These are phyloP conservation scores for Blastobotrys raffinosifermentans DNA, from an alignment of 1,139 yeast genomes.

Conservation along the genomic window DNA sequence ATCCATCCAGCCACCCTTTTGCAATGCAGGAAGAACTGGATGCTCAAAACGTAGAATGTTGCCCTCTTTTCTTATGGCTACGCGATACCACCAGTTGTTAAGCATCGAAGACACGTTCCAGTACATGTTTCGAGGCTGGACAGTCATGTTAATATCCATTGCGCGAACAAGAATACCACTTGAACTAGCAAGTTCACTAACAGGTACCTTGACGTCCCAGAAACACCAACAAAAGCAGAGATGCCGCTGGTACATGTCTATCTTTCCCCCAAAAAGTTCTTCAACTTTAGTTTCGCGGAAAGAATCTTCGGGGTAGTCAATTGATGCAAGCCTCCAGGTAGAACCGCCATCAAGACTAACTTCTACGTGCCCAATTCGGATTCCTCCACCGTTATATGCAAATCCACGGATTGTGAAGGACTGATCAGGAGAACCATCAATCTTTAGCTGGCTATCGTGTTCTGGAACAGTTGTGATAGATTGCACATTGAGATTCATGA, in stretches of 20 bases:
- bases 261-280: constrained; percentile 31
- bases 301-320: constrained; percentile 32
- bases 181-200: constrained; percentile 20
- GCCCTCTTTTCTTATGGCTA: constrained; percentile 25
- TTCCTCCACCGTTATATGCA: constrained; percentile 36
- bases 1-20: constrained; percentile 36
- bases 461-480: constrained; percentile 31
- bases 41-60: constrained; percentile 28
- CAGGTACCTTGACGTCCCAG: constrained; percentile 27
- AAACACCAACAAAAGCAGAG: constrained; percentile 35
- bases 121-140: constrained; percentile 35
- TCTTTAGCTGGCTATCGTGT: constrained; percentile 22
- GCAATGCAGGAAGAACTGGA: constrained; percentile 27
- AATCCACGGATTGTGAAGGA: constrained; percentile 27
- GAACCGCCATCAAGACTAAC: constrained; percentile 31
- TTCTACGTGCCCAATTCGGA: constrained; percentile 32
- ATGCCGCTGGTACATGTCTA: constrained; percentile 31
- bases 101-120: constrained; percentile 37
- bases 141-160: constrained; percentile 33
- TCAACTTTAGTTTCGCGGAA: constrained; percentile 29
- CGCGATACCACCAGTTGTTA: constrained; percentile 36
- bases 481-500: constrained; percentile 31
- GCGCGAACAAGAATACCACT: constrained; percentile 32
- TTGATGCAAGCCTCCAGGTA: constrained; percentile 28
- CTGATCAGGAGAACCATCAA: constrained; percentile 1